phyloP scores from a whole-genome alignment of 768 basidiomycete genomes.

The Amanita brunnescens region DNA sequence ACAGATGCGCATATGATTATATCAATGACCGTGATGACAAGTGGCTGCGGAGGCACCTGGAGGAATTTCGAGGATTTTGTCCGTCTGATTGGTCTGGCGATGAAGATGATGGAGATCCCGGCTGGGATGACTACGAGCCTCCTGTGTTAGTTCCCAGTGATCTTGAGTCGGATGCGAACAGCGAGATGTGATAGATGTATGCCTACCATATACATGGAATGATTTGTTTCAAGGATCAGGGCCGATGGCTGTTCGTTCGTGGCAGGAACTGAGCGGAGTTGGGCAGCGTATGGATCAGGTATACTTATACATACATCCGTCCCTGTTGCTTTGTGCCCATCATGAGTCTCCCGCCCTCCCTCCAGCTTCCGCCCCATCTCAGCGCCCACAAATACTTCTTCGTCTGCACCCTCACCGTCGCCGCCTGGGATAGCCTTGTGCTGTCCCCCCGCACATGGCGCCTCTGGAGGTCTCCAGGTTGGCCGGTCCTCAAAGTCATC shows the following conservation, averaged over 20 bases:
- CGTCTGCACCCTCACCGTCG: constrained; percentile 83
- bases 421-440: constrained; percentile 85
- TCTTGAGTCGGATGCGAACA: no score
- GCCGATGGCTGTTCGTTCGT: no score
- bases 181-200: no score
- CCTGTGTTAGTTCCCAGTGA: no score
- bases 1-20: no score
- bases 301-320: constrained; percentile 3
- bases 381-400: constrained; percentile 85
- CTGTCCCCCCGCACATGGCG: constrained; percentile 73
- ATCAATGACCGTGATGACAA: no score
- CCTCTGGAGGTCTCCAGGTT: constrained; percentile 51
- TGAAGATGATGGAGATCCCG: no score
- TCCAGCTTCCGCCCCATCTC: constrained; percentile 69
- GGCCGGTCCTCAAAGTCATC: constrained; percentile 72
- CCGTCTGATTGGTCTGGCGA: no score
- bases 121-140: no score
- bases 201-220: no score
- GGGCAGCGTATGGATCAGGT: not conserved
- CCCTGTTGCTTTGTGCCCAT: constrained; percentile 13
- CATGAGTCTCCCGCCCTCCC: constrained; percentile 52
- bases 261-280: constrained; percentile 9
- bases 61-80: not conserved
- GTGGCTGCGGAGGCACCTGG: not conserved
- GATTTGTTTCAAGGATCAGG: no score